phyloP scores from a whole-genome alignment of 371 early-diverging fungal genomes.

The Actinomucor elegans region DNA sequence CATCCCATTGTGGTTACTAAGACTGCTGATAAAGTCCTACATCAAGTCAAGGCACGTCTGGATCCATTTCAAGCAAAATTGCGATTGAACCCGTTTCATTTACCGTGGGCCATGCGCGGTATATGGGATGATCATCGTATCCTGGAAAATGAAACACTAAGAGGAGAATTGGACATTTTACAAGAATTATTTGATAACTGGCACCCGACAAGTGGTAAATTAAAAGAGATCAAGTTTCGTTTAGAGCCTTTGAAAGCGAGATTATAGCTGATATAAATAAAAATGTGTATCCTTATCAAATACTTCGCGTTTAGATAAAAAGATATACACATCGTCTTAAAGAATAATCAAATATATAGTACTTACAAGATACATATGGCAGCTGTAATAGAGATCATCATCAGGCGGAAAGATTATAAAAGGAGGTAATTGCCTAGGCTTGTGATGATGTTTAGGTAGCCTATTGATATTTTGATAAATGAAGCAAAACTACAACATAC shows the following conservation, averaged over 20 bases:
- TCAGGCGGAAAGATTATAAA: no score
- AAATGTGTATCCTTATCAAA: no score
- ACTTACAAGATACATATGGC: no score
- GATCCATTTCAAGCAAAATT: constrained; percentile 49
- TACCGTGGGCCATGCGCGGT: constrained; percentile 90
- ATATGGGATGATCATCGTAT: constrained; percentile 71
- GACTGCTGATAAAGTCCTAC: not conserved
- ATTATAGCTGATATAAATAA: no score
- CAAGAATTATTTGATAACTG: constrained; percentile 68
- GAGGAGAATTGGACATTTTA: constrained; percentile 61
- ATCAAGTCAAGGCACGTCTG: constrained; percentile 24
- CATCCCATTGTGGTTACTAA: not conserved
- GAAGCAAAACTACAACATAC: no score
- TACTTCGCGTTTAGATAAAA: no score
- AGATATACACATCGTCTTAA: no score
- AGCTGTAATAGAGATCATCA: no score
- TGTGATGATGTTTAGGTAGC: no score
- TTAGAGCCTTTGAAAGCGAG: constrained; percentile 70
- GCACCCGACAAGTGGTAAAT: constrained; percentile 68
- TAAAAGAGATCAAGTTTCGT: constrained; percentile 83
- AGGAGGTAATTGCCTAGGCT: no score
- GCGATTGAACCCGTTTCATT: constrained; percentile 77
- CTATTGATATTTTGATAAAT: no score
- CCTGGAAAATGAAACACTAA: constrained; percentile 41
- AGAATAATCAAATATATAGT: no score